Conservation (phyloP, 2,329 filamentous ascomycete genomes). For the Pseudogymnoascus sp. region DNA sequence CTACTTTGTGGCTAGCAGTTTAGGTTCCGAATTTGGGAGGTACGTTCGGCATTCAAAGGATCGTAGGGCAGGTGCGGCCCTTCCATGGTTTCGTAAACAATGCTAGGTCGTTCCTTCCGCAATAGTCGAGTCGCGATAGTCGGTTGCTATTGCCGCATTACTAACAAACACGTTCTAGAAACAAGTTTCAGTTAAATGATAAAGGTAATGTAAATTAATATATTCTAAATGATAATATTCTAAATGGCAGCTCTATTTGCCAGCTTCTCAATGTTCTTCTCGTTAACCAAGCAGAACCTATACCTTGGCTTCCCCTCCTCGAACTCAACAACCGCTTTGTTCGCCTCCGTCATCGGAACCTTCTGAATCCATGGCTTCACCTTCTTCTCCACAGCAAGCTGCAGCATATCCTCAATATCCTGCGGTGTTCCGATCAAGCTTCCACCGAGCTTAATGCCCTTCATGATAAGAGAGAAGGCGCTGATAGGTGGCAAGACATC, state of each 20-base stretch:
- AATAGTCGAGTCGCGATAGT: background rate
- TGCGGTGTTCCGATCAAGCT: constrained; percentile 26
- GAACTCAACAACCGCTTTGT: constrained; percentile 45
- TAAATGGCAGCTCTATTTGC: constrained; percentile 9
- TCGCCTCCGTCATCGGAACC: constrained; percentile 45
- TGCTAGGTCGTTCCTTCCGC: background rate
- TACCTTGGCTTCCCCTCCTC: constrained; percentile 43
- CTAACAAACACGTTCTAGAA: background rate
- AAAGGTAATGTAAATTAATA: background rate
- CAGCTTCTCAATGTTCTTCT: constrained; percentile 15
- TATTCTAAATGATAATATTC: background rate
- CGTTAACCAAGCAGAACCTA: constrained; percentile 35
- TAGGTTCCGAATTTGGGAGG: background rate
- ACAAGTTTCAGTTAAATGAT: background rate
- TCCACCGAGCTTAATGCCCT: background rate
- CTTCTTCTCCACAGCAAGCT: constrained; percentile 45
- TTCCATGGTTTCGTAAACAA: background rate
- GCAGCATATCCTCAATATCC: constrained; percentile 50
- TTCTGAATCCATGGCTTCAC: constrained; percentile 47
- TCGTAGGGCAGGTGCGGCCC: background rate
- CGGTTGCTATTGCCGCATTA: background rate
- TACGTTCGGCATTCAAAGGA: background rate
- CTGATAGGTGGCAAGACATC: constrained; percentile 4
- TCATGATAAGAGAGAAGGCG: background rate
- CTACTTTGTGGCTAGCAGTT: background rate